Evolutionary conservation across 192 early-diverging fungal genomes (phyloP).

Genomic region (Chytriomyces sp.): DNA sequence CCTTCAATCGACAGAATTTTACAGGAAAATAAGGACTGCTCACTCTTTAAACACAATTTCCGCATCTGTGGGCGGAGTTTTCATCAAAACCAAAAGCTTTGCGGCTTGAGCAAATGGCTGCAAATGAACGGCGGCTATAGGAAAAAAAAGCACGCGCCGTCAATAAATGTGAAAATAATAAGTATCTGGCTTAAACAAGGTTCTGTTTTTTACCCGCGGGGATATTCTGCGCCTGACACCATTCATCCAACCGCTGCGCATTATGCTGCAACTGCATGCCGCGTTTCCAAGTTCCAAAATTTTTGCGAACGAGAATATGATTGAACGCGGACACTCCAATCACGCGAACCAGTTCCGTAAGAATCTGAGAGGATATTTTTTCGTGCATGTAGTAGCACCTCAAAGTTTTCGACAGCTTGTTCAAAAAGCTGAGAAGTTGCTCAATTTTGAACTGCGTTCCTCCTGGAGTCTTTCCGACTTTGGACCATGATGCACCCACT

Average conservation of each 20-base stretch:
- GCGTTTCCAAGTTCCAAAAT: constrained; percentile 99
- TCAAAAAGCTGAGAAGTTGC: constrained; percentile 91
- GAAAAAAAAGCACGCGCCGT: background rate
- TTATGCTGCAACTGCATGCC: constrained; percentile 98
- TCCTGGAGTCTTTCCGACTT: constrained; percentile 78
- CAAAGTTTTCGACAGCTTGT: constrained; percentile 92
- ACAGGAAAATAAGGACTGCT: background rate
- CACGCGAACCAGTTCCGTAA: constrained; percentile 91
- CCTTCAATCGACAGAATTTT: constrained; percentile 3
- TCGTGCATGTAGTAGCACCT: constrained; percentile 96
- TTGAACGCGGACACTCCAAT: constrained; percentile 96
- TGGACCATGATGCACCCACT: constrained; percentile 85
- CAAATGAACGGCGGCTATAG: constrained; percentile 71
- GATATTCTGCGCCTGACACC: constrained; percentile 95
- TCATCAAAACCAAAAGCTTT: constrained; percentile 94
- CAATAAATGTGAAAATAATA: constrained; percentile 6
- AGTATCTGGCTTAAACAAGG: background rate
- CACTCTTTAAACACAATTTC: constrained; percentile 96
- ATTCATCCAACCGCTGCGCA: constrained; percentile 93
- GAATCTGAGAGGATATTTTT: constrained; percentile 87
- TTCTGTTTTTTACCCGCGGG: constrained; percentile 68
- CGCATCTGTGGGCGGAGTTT: constrained; percentile 85
- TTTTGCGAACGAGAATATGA: constrained; percentile 95
- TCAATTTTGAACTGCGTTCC: constrained; percentile 91
- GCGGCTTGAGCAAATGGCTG: constrained; percentile 95